Evolutionary conservation across 2,329 filamentous ascomycete species (phyloP).

Genomic region (Lasiodiplodia sp.): DNA sequence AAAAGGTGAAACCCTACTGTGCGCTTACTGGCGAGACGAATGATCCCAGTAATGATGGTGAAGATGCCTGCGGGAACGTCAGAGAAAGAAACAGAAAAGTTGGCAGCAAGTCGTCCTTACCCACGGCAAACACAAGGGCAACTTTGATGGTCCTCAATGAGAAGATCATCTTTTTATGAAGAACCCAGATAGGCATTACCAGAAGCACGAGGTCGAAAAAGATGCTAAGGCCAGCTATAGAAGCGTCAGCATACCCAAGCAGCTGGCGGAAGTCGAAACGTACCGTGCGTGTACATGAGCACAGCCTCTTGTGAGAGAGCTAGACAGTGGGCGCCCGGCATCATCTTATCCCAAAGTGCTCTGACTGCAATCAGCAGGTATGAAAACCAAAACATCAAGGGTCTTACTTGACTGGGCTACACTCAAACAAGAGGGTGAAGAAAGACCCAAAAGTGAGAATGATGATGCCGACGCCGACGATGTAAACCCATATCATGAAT

Average conservation of each 20-base stretch:
- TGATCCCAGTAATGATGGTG: slow-evolving; percentile 47
- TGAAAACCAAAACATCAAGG: neutral
- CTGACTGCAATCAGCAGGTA: neutral
- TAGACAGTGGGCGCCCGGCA: slow-evolving; percentile 39
- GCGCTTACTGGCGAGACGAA: slow-evolving; percentile 44
- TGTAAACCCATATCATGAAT: slow-evolving; percentile 22
- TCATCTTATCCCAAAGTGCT: slow-evolving; percentile 29
- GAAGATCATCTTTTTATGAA: slow-evolving; percentile 47
- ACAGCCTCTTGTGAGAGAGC: slow-evolving; percentile 34
- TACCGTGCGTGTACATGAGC: slow-evolving; percentile 46
- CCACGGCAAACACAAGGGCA: slow-evolving; percentile 47
- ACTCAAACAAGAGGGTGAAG: slow-evolving; percentile 29
- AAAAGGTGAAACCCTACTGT: too few relatives aligned
- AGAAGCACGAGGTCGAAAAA: slow-evolving; percentile 44
- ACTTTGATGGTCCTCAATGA: slow-evolving; percentile 45
- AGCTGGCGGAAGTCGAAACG: slow-evolving; percentile 31
- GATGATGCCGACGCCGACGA: slow-evolving; percentile 6
- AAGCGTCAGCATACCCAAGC: neutral
- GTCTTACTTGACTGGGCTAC: slow-evolving; percentile 27
- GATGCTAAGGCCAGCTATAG: slow-evolving; percentile 34
- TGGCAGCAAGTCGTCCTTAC: neutral
- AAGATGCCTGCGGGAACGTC: slow-evolving; percentile 40
- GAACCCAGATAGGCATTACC: slow-evolving; percentile 40
- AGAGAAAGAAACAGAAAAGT: neutral
- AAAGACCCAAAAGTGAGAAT: slow-evolving; percentile 23